Evolutionary conservation across 257 asterid species (phyloP).

Genomic region (Solanum medicagineum): DNA sequence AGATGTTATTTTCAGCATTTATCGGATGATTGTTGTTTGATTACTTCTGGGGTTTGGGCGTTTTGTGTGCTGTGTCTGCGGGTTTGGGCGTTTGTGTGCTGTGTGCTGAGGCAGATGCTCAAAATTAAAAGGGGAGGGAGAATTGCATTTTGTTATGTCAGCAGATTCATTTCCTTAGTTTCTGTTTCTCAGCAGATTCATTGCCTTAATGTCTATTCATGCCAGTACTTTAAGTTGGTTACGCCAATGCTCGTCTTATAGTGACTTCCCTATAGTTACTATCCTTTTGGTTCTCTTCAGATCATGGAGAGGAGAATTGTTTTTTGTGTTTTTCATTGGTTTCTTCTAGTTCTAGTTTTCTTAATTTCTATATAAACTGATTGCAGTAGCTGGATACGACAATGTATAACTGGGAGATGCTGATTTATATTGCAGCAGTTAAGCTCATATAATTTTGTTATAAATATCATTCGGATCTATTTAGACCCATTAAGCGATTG

Average conservation of each 20-base stretch:
- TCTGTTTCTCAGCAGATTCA: not conserved
- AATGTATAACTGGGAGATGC: not conserved
- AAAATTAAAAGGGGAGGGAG: not conserved
- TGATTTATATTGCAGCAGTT: not conserved
- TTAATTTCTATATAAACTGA: not conserved
- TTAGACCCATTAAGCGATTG: not conserved
- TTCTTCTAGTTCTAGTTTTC: not conserved
- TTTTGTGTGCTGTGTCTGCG: not conserved
- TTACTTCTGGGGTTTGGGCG: not conserved
- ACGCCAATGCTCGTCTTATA: not conserved
- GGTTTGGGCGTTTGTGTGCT: not conserved
- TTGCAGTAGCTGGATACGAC: not conserved
- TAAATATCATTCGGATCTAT: not conserved
- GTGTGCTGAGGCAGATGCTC: not conserved
- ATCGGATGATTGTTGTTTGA: not conserved
- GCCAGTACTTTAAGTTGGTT: not conserved
- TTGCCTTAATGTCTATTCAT: not conserved
- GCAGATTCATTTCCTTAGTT: not conserved
- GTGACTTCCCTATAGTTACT: not conserved
- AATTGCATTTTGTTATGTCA: not conserved
- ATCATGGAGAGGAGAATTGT: not conserved
- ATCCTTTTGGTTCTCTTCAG: not conserved
- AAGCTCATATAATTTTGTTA: no score
- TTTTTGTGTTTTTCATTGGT: not conserved
- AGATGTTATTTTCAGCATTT: not conserved